These are phyloP conservation scores for Trametes meyenii DNA, from an alignment of 768 basidiomycete genomes.

Conservation along the genomic window DNA sequence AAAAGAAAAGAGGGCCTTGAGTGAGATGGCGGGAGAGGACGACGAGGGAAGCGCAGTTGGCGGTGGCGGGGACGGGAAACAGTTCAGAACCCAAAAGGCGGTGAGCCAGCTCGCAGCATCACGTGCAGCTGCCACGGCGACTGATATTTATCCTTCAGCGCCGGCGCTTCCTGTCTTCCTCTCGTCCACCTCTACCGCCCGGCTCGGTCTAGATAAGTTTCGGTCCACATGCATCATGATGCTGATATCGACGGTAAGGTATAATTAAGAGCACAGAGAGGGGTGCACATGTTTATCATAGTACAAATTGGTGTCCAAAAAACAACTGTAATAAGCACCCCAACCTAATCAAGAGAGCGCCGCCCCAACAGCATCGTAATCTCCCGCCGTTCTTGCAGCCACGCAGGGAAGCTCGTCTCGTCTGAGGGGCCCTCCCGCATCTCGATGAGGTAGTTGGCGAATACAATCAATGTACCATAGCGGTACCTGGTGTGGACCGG, in stretches of 20 bases:
- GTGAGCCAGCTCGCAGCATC: slow-evolving; percentile 26
- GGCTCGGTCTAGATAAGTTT: slow-evolving; percentile 1
- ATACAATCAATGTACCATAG: slow-evolving; percentile 90
- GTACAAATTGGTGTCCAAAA: neutral
- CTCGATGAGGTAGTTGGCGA: slow-evolving; percentile 94
- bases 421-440: slow-evolving; percentile 40
- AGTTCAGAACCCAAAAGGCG: slow-evolving; percentile 18
- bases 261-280: neutral
- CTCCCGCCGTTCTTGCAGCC: slow-evolving; percentile 84
- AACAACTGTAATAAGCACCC: slow-evolving; percentile 13
- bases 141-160: slow-evolving; percentile 18
- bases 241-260: neutral
- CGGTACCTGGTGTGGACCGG: slow-evolving; percentile 57
- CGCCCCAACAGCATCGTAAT: slow-evolving; percentile 74
- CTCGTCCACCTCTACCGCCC: neutral
- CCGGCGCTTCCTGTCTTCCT: slow-evolving; percentile 14
- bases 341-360: slow-evolving; percentile 63
- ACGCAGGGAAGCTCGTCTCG: slow-evolving; percentile 69
- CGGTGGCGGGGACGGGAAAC: slow-evolving; percentile 7
- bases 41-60: slow-evolving; percentile 12
- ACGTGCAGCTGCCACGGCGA: slow-evolving; percentile 25
- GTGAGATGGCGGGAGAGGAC: slow-evolving; percentile 10
- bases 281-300: slow-evolving; percentile 1
- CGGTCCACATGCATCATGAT: slow-evolving; percentile 13
- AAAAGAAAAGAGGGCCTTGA: slow-evolving; percentile 11